Evolutionary conservation across 2,329 filamentous ascomycete species (phyloP), one percentile per base, ranked within the genome.

Genomic region (Byssothecium circinans): DNA sequence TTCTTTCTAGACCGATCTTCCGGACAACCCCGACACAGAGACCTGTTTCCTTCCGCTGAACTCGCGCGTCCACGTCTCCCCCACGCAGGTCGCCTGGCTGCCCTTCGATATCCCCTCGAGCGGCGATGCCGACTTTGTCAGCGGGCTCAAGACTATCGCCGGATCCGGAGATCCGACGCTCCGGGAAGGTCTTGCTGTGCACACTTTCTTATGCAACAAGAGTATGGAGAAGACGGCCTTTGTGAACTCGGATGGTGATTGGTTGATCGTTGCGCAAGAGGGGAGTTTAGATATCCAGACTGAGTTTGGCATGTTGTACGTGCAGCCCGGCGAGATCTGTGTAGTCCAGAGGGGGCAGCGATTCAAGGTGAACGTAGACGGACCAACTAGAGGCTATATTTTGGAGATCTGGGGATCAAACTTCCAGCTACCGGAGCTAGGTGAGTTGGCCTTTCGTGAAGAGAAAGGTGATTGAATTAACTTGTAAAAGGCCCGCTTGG

Each of bases 321-420:
- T 91, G n/a, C 80, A 88, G 44, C 87, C 87, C 1, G 86, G 87
- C 68, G 88, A 92, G 69, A 89, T 92, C 37, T 83, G 80, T 54
- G 84, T 92, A 1, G 85, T 92, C 42, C 88, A 87, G 1, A 78
- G 88, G 33, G 87, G 88, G 22, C 77, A 91, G 57, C 80, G 86
- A 19, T 91, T 89, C 73, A 84, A 85, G 38, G 86, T 92, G 8
- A 76, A 74, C n/a, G 77, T 91, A 0, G 74, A 78, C 2, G 81
- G 82, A 1, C 81, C 82, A 2, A 82, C 82, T 0, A 75, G 87
- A 39, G 88, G 88, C 8, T 91, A 91, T 61, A 87, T 88, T 43
- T 78, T 89, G 19, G 70, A 73, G 44, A 62, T 73, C 23, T 73
- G 69, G 69, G 69, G 69, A 7, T 64, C 66, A 2, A 65, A 67